These are phyloP conservation scores for Solanum dulcamara DNA, from an alignment of 257 asterid genomes.

Conservation along the genomic window DNA sequence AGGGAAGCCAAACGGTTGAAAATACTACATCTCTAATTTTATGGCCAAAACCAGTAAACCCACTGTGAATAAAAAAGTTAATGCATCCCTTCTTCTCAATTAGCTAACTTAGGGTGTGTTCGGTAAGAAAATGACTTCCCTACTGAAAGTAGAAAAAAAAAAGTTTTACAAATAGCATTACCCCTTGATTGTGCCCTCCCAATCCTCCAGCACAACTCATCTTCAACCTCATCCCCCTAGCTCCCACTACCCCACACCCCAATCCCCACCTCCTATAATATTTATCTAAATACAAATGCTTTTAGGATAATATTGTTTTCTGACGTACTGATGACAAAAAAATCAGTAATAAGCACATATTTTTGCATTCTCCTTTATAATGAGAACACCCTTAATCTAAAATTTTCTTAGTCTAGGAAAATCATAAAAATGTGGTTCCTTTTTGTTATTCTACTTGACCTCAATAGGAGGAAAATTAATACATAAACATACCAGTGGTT, in stretches of 20 bases:
- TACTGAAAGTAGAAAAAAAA: neutral
- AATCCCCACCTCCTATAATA: neutral
- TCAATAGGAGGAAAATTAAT: neutral
- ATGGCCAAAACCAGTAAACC: neutral
- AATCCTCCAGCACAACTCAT: neutral
- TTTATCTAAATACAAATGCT: too few species aligned
- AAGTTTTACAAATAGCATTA: neutral
- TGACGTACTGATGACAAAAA: neutral
- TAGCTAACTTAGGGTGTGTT: neutral
- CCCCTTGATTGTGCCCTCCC: neutral
- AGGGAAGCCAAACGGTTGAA: neutral
- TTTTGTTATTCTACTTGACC: neutral
- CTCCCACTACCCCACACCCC: neutral
- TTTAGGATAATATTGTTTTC: too few species aligned
- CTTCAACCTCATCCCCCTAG: neutral
- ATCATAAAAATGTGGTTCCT: neutral
- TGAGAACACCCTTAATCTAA: neutral
- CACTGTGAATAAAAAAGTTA: neutral
- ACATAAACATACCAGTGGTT: slow-evolving; percentile 44
- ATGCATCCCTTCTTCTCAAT: neutral
- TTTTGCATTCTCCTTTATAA: neutral
- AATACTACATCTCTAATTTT: neutral
- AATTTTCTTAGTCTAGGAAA: neutral
- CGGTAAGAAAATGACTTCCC: neutral
- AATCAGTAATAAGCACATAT: neutral